Evolutionary conservation across 768 basidiomycete genomes (phyloP).

Genomic region (Imleria badia): DNA sequence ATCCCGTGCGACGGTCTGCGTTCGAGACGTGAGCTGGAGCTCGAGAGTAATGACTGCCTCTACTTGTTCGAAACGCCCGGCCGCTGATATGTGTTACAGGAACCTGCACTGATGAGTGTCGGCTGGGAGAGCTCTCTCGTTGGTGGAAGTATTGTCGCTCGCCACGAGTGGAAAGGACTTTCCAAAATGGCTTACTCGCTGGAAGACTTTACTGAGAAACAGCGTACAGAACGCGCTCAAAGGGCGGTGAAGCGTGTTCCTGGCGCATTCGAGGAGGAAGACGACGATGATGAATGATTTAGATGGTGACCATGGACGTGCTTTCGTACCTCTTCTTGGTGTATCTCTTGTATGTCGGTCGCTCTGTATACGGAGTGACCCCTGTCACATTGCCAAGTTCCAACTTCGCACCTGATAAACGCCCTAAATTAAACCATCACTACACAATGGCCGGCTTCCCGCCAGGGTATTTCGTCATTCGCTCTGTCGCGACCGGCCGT

Average conservation of each 20-base stretch:
- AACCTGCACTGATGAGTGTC: constrained; percentile 90
- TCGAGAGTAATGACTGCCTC: constrained; percentile 51
- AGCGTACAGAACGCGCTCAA: constrained; percentile 35
- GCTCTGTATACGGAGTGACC: too few relatives aligned
- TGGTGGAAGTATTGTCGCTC: constrained; percentile 76
- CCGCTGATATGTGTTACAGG: constrained; percentile 38
- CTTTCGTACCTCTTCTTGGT: too few relatives aligned
- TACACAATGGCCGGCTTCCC: constrained; percentile 31
- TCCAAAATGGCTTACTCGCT: constrained; percentile 64
- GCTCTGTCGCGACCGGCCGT: constrained; percentile 35
- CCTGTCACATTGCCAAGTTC: too few relatives aligned
- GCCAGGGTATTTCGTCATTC: constrained; percentile 42
- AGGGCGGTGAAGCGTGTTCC: constrained; percentile 20
- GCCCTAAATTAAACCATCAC: neutral
- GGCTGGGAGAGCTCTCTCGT: constrained; percentile 70
- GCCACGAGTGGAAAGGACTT: constrained; percentile 96
- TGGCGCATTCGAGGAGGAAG: constrained; percentile 29
- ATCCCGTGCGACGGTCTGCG: constrained; percentile 49
- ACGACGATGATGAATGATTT: constrained; percentile 14
- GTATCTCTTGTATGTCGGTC: too few relatives aligned
- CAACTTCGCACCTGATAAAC: neutral
- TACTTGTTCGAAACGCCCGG: neutral
- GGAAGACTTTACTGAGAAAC: constrained; percentile 75
- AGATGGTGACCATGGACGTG: neutral
- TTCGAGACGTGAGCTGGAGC: constrained; percentile 97